Base-by-base conservation (phyloP, 2,329 filamentous ascomycete species). In the Botrytis byssoidea region DNA sequence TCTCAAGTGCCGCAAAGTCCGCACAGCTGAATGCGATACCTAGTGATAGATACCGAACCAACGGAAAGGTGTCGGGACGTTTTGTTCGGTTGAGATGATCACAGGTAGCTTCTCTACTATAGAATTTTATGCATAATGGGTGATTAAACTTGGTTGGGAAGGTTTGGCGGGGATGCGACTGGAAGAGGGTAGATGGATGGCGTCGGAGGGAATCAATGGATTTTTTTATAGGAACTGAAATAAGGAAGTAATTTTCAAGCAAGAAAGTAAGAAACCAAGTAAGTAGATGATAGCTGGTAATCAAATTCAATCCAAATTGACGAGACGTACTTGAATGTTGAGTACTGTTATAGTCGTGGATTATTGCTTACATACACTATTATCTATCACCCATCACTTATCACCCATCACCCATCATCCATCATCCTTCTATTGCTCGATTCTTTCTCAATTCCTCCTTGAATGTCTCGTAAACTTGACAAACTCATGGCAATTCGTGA, bases 251-350 rank as follows among this genome's bases (percentile, higher is more conserved):
- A 7, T 46, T 14, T 25, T 61, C 10, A 14, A 61, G 46, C 9
- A 25, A 0, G 59, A 46, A 20, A 20, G 18, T 0, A 20, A 46
- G 44, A 7, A 46, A 3, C 0, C 5, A n/a, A 18, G 44, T 9
- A n/a, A 4, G 7, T 22, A n/a, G 14, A 40, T n/a, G n/a, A 63
- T n/a, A 42, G 29, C 25, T 42, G 35, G 37, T 10, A 63, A 42
- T 63, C 37, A 63, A 29, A 25, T 37, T 63, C 37, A 6, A 29
- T 55, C n/a, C 42, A 29, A 29, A 40, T 46, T 20, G 60, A 40
- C 10, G 37, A 42, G 37, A 63, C 14, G 35, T 40, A 12, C 37
- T 25, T 37, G 32, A 60, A 6, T 22, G 18, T 16, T 20, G 42
- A 44, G 42, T 20, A 9, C 6, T 32, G 20, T 40, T 59, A 4